Base-by-base conservation (phyloP, 2,329 filamentous ascomycete genomes). In the Huntiella decipiens region DNA sequence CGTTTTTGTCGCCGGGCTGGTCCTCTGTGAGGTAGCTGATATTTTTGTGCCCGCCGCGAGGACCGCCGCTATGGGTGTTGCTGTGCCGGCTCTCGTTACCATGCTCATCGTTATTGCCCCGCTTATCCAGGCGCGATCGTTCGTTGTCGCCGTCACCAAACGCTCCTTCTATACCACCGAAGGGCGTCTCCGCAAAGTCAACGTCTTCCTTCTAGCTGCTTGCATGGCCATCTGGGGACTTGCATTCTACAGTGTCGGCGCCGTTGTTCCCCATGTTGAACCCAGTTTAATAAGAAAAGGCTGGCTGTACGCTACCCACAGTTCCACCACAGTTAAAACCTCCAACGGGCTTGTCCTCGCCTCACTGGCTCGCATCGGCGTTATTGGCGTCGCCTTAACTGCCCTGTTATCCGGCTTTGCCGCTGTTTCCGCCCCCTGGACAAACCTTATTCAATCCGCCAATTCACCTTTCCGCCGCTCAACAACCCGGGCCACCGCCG, bases 371-470 rank as follows among this genome's bases (percentile, higher is more conserved):
- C 63, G 85, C 38, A 77, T 93, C 19, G 85, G 84, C 10, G 79
- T 93, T 36, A 84, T 92, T 51, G 85, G 85, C 3, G 85, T 91
- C 47, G 78, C 80, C 41, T 63, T 91, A 45, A 92, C 93, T 83
- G 85, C 84, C 12, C 70, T 87, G 11, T 66, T 93, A n/a, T 84
- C 84, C 5, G 85, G 85, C 0, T 93, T 92, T 55, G 85, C 85
- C 4, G 83, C 83, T n/a, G 81, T 92, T 32, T 87, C 82, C 17
- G 80, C 82, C 1, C 76, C 86, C 1, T 93, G 85, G 83, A 81
- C 92, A 56, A 83, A 75, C 1, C 84, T 92, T 60, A 72, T 76
- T 17, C 39, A 46, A 12, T 49, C 51, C 10, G 31, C 42, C 5
- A 74, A 77, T 28, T 73, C 71, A 35, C 65, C 73, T 39, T 57